A percentile compares a stretch with the other conserved stretches of the same genome.
These are phyloP conservation scores for Hibiscus mutabilis DNA, from an alignment of 345 rosid genomes.

Conservation along the genomic window DNA sequence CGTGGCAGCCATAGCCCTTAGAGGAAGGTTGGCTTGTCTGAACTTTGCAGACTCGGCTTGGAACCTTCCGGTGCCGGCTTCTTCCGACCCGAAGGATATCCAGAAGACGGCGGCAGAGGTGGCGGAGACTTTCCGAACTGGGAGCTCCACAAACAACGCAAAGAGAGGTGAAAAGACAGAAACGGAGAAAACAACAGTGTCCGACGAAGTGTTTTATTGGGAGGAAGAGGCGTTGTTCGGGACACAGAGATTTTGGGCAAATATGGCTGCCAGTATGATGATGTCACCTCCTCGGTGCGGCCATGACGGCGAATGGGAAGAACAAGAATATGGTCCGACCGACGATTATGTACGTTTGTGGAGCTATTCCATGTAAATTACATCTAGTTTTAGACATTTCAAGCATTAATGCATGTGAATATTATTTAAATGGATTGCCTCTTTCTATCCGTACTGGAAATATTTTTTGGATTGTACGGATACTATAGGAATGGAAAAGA, in stretches of 20 bases:
- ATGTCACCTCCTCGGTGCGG: slow-evolving; percentile 56
- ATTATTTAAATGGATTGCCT: too few species aligned
- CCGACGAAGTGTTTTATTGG: slow-evolving; percentile 33
- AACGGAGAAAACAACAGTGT: background rate
- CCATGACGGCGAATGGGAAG: slow-evolving; percentile 9
- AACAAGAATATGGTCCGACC: slow-evolving; percentile 26
- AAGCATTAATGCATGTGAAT: too few species aligned
- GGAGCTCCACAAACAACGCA: background rate
- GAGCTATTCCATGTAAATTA: slow-evolving; percentile 35
- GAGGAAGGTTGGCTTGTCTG: slow-evolving; percentile 75
- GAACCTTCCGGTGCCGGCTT: slow-evolving; percentile 53
- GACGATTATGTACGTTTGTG: slow-evolving; percentile 38
- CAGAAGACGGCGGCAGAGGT: slow-evolving; percentile 72
- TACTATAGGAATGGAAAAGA: too few species aligned
- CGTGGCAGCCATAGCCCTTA: slow-evolving; percentile 68
- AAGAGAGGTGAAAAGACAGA: background rate
- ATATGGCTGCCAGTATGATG: slow-evolving; percentile 79
- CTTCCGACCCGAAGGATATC: slow-evolving; percentile 53
- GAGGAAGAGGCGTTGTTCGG: slow-evolving; percentile 60
- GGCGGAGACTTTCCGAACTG: slow-evolving; percentile 37
- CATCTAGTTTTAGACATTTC: too few species aligned
- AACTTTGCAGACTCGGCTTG: slow-evolving; percentile 87
- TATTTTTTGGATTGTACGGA: too few species aligned
- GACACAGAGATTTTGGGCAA: slow-evolving; percentile 46
- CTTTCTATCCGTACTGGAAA: too few species aligned